phyloP scores from a whole-genome alignment of 331 rosid genomes.

The Malus hybrid region DNA sequence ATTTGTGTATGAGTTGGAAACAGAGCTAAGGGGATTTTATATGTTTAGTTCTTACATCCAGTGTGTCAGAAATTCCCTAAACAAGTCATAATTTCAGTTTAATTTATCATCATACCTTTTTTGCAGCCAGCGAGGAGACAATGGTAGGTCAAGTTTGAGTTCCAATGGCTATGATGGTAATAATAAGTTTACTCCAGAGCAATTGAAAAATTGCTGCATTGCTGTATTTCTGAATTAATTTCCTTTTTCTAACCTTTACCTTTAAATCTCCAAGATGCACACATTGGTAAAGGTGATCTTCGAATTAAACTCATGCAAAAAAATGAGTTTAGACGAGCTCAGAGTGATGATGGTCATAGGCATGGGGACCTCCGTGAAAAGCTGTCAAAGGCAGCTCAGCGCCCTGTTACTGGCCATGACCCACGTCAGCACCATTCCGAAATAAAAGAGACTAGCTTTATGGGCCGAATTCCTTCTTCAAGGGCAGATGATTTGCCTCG shows the following conservation, averaged over 20 bases:
- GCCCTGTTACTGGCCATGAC: slow-evolving; percentile 10
- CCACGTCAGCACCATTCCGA: slow-evolving; percentile 34
- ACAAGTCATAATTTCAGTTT: background rate
- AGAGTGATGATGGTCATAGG: slow-evolving; percentile 41
- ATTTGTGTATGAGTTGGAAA: background rate
- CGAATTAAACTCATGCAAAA: slow-evolving; percentile 78
- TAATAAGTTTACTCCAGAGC: slow-evolving; percentile 31
- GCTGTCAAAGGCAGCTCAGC: slow-evolving; percentile 53
- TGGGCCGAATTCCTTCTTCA: slow-evolving; percentile 44
- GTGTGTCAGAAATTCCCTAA: background rate
- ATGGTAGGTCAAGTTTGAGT: slow-evolving; percentile 25
- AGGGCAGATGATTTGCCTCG: slow-evolving; percentile 56
- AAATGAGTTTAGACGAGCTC: slow-evolving; percentile 39
- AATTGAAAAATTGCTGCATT: background rate
- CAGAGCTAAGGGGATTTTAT: background rate
- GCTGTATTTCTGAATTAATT: slow-evolving; percentile 1
- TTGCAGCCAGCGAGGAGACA: slow-evolving; percentile 65
- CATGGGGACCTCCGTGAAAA: slow-evolving; percentile 79
- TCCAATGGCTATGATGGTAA: slow-evolving; percentile 48
- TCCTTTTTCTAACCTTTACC: slow-evolving; percentile 13
- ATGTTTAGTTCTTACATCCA: background rate
- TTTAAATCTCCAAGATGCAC: slow-evolving; percentile 28
- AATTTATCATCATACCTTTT: slow-evolving; percentile 6
- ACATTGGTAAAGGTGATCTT: slow-evolving; percentile 70
- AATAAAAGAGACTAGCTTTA: slow-evolving; percentile 35